These are phyloP conservation scores for Yamadazyma oceani DNA, from an alignment of 1,139 yeast species.

Conservation along the genomic window DNA sequence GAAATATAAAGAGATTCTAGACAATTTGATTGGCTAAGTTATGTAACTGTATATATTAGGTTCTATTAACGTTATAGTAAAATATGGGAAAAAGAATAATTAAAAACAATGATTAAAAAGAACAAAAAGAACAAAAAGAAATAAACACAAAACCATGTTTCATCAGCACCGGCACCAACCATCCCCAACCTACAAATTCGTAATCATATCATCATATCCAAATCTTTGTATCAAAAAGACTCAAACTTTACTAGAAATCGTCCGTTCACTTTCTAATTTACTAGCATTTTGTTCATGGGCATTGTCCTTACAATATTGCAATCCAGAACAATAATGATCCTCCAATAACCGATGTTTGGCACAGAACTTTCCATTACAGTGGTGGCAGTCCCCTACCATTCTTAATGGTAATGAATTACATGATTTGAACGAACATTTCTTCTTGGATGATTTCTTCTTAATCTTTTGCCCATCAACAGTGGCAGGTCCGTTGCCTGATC, in stretches of 20 bases:
- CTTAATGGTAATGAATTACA: slow-evolving; percentile 73
- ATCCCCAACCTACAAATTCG: not conserved
- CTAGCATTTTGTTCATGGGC: slow-evolving; percentile 54
- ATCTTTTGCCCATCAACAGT: slow-evolving; percentile 9
- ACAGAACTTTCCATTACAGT: slow-evolving; percentile 84
- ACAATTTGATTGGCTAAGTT: slow-evolving; percentile 29
- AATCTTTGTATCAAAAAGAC: not conserved
- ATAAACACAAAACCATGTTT: not conserved
- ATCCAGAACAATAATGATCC: slow-evolving; percentile 78
- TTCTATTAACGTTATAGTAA: slow-evolving; percentile 1
- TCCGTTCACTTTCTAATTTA: slow-evolving; percentile 45
- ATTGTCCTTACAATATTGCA: slow-evolving; percentile 77
- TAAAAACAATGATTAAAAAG: not conserved
- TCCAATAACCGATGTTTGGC: slow-evolving; percentile 85
- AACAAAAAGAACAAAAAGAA: not conserved
- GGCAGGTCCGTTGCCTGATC: not conserved
- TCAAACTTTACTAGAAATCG: slow-evolving; percentile 32
- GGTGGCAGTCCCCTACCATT: slow-evolving; percentile 86
- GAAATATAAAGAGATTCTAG: slow-evolving; percentile 60
- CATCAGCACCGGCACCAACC: not conserved
- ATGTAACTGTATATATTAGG: not conserved
- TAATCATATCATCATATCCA: slow-evolving; percentile 1
- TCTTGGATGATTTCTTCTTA: slow-evolving; percentile 47
- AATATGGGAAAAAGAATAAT: not conserved
- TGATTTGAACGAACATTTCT: slow-evolving; percentile 60